These are phyloP conservation scores for Fusarium concolor DNA, from an alignment of 2,329 filamentous ascomycete genomes.

Conservation along the genomic window DNA sequence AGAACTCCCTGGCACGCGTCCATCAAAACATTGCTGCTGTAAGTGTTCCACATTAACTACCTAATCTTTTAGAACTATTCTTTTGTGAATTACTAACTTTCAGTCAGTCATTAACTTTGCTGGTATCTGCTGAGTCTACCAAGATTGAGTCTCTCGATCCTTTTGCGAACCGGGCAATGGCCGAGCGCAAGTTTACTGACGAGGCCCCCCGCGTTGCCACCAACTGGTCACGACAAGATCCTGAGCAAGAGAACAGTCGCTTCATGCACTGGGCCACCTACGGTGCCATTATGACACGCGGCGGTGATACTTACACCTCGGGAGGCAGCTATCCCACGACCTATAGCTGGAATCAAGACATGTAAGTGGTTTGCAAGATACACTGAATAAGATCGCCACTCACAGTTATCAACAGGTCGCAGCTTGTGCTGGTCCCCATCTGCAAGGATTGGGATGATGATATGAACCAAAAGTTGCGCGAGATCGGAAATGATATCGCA, in stretches of 20 bases:
- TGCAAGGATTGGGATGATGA: slow-evolving; percentile 1
- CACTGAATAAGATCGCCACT: background rate
- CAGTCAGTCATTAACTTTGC: background rate
- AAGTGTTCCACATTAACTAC: background rate
- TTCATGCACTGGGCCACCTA: slow-evolving; percentile 6
- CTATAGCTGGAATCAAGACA: slow-evolving; percentile 16
- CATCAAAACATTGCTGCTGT: background rate
- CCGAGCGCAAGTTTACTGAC: background rate
- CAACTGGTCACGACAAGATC: slow-evolving; percentile 1
- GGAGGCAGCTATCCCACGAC: background rate
- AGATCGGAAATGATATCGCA: no score
- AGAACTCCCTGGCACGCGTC: background rate
- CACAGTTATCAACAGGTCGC: background rate
- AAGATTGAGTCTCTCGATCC: background rate
- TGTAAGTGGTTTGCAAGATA: slow-evolving; percentile 6
- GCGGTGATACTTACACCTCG: background rate
- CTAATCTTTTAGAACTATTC: background rate
- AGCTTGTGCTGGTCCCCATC: background rate
- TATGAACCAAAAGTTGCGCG: no score
- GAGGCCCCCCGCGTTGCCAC: background rate
- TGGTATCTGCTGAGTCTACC: background rate
- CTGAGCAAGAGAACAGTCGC: accelerated
- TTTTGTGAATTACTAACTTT: background rate
- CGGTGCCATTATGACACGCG: slow-evolving; percentile 2
- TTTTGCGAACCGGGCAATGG: background rate